A percentile compares a stretch with the other conserved stretches of the same genome.
phyloP scores from a whole-genome alignment of 1,139 yeast genomes.

The Saccharomyces hybrid region DNA sequence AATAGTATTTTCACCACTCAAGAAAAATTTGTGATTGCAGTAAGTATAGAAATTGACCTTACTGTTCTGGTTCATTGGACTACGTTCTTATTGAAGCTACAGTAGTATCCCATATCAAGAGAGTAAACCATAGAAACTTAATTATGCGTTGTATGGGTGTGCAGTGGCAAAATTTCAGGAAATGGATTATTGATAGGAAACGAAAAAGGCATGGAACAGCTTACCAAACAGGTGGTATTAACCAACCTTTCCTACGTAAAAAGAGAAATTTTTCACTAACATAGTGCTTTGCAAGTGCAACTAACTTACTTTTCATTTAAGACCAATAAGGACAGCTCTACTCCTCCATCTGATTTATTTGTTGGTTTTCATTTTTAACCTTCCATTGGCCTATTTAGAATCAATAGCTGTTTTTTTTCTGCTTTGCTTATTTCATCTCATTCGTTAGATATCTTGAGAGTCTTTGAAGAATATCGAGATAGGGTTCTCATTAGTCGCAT shows the following conservation, averaged over 20 bases:
- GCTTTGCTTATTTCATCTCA: background rate
- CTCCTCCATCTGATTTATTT: background rate
- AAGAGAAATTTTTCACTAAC: background rate
- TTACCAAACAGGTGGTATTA: background rate
- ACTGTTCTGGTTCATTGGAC: background rate
- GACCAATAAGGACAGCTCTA: background rate
- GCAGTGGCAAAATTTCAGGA: background rate
- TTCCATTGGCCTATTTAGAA: background rate
- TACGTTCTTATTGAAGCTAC: background rate
- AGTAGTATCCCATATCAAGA: background rate
- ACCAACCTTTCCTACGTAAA: too few species aligned
- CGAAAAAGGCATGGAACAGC: background rate
- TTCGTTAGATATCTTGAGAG: background rate
- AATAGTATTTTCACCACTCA: background rate
- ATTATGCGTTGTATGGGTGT: background rate
- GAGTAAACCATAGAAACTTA: background rate
- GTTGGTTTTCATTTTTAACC: background rate
- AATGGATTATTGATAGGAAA: background rate
- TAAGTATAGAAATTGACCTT: background rate
- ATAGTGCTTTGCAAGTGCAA: background rate
- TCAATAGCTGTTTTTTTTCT: background rate
- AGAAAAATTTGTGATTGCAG: background rate
- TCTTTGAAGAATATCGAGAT: background rate
- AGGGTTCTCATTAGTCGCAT: background rate
- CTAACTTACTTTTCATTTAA: background rate